Evolutionary conservation across 139 green algal species (phyloP).

Genomic region (Chlamydomonas eustigma): DNA sequence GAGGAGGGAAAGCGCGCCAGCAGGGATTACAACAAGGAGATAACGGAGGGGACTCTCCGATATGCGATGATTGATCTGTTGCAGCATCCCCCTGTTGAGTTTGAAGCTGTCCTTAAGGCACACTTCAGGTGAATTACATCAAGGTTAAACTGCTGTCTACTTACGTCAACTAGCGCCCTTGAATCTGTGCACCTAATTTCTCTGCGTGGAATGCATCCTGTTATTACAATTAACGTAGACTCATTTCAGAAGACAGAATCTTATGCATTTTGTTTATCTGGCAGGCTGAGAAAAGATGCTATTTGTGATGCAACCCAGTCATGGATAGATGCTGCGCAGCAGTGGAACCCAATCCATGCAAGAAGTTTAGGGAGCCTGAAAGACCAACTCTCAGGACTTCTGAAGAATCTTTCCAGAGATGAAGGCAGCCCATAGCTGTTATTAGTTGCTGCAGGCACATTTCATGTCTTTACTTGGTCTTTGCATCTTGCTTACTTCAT

Average conservation of each 20-base stretch:
- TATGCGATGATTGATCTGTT: slow-evolving; percentile 81
- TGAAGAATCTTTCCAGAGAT: background rate
- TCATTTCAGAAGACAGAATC: no score
- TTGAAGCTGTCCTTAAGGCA: slow-evolving; percentile 45
- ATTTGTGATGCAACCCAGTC: background rate
- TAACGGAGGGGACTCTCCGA: slow-evolving; percentile 53
- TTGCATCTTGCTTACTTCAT: no score
- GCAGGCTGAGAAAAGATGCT: background rate
- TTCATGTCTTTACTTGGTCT: no score
- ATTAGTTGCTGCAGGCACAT: no score
- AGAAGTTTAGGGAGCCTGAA: slow-evolving; percentile 3
- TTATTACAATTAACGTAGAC: background rate
- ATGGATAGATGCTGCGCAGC: background rate
- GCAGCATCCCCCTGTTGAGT: slow-evolving; percentile 49
- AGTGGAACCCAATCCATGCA: background rate
- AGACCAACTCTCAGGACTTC: background rate
- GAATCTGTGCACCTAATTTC: background rate
- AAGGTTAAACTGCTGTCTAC: background rate
- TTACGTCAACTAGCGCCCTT: background rate
- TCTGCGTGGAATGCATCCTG: background rate
- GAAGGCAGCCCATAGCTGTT: no score
- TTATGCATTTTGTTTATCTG: background rate
- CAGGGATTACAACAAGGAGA: slow-evolving; percentile 42
- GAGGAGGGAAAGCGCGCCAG: slow-evolving; percentile 13
- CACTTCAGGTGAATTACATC: slow-evolving; percentile 50